Conservation (phyloP, 176 grass and related monocot species). For the Bonia amplexicaulis region DNA sequence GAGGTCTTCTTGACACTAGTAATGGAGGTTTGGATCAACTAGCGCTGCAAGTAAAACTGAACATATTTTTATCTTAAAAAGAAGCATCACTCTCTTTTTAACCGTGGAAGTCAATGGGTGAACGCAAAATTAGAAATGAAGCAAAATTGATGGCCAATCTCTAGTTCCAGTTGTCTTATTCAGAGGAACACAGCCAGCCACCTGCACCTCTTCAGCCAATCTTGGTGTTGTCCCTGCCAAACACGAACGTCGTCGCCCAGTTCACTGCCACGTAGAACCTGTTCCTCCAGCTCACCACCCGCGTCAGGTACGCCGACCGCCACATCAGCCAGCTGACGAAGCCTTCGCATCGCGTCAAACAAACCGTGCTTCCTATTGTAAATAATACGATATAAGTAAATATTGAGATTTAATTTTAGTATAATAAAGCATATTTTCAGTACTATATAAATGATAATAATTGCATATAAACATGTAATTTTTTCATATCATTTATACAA, state of each 20-base stretch:
- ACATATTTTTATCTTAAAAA: not conserved
- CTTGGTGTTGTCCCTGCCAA: slow-evolving; percentile 79
- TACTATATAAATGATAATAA: no score
- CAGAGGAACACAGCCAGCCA: not conserved
- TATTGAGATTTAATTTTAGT: no score
- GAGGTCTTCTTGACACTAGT: not conserved
- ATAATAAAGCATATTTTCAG: no score
- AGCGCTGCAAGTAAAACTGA: not conserved
- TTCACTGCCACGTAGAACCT: slow-evolving; percentile 82
- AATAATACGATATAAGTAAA: no score
- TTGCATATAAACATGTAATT: no score
- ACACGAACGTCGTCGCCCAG: slow-evolving; percentile 73
- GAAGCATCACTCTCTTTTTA: not conserved
- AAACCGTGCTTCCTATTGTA: no score
- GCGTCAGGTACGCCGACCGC: slow-evolving; percentile 80
- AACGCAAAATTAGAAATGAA: not conserved
- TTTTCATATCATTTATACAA: no score
- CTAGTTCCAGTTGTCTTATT: not conserved
- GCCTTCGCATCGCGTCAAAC: not conserved
- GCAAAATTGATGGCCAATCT: slow-evolving; percentile 1
- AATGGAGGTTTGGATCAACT: not conserved
- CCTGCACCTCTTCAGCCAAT: slow-evolving; percentile 40
- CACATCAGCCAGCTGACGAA: slow-evolving; percentile 83
- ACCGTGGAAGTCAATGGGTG: not conserved
- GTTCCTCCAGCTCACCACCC: slow-evolving; percentile 86